phyloP scores from a whole-genome alignment of 148 eudicot genomes.

The Arctostaphylos glauca region DNA sequence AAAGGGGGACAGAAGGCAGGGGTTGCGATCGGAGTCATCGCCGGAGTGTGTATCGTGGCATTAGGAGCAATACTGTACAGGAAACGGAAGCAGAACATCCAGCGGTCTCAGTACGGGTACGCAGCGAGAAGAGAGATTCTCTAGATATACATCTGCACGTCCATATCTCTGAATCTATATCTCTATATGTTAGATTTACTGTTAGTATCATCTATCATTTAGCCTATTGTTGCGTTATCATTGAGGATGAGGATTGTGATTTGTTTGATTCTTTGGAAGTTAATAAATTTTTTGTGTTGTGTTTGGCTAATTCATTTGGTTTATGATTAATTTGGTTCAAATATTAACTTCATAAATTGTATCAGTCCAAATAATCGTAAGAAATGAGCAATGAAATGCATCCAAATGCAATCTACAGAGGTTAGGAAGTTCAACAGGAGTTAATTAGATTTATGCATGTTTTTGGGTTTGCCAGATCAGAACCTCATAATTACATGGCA shows the following conservation, averaged over 20 bases:
- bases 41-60: conserved; percentile 25
- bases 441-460: neutral
- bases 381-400: neutral
- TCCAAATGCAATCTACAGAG: neutral
- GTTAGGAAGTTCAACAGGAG: neutral
- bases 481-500: neutral
- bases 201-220: neutral
- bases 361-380: neutral
- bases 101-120: conserved; percentile 42
- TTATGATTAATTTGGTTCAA: neutral
- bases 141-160: conserved; percentile 11
- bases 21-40: conserved; percentile 33
- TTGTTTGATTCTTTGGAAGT: neutral
- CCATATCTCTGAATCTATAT: neutral
- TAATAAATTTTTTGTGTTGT: neutral
- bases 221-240: neutral
- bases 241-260: neutral
- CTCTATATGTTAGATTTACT: neutral
- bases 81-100: conserved; percentile 47
- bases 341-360: neutral
- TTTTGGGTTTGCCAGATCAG: neutral
- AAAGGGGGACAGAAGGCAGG: conserved; percentile 46
- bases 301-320: neutral
- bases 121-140: conserved; percentile 33
- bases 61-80: conserved; percentile 32